phyloP scores from a whole-genome alignment of 1,284 basidiomycete genomes.

The Cryptococcus wingfieldii region DNA sequence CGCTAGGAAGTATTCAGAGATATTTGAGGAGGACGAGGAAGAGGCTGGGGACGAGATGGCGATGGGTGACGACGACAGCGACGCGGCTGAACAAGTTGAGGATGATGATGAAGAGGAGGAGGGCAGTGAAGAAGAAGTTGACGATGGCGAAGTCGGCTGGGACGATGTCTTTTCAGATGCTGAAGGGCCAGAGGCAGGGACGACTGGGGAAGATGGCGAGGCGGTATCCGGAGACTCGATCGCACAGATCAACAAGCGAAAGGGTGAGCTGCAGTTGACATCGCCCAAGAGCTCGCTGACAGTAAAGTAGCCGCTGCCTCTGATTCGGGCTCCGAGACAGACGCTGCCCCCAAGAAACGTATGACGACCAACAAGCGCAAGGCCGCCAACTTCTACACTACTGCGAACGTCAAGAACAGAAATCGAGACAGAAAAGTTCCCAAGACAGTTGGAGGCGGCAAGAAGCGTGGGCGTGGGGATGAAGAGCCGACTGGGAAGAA shows the following conservation, averaged over 20 bases:
- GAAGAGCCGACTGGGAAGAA: slow-evolving; percentile 9
- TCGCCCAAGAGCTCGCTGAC: slow-evolving; percentile 7
- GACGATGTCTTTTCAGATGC: slow-evolving; percentile 63
- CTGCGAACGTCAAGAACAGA: slow-evolving; percentile 84
- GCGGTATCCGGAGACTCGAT: slow-evolving; percentile 23
- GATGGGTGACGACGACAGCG: slow-evolving; percentile 45
- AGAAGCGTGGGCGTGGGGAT: slow-evolving; percentile 15
- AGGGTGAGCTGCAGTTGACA: slow-evolving; percentile 9
- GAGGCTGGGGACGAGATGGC: slow-evolving; percentile 34
- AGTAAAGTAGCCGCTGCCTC: slow-evolving; percentile 10
- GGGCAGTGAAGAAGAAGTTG: slow-evolving; percentile 24
- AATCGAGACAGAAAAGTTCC: slow-evolving; percentile 52
- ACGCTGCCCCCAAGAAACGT: slow-evolving; percentile 60
- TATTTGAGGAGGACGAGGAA: slow-evolving; percentile 39
- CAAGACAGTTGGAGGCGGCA: slow-evolving; percentile 16
- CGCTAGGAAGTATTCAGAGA: slow-evolving; percentile 33
- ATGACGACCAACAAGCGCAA: slow-evolving; percentile 94
- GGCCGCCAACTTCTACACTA: slow-evolving; percentile 84
- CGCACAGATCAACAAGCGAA: slow-evolving; percentile 18
- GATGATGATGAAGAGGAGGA: slow-evolving; percentile 33
- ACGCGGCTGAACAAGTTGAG: slow-evolving; percentile 53
- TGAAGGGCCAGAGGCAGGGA: slow-evolving; percentile 43
- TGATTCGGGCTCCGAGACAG: slow-evolving; percentile 4
- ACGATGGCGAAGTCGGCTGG: slow-evolving; percentile 71
- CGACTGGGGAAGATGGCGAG: slow-evolving; percentile 31